A percentile compares a stretch with the other conserved stretches of the same genome.
These are phyloP conservation scores for Candida buenavistaensis DNA, from an alignment of 1,139 yeast species.

Conservation along the genomic window DNA sequence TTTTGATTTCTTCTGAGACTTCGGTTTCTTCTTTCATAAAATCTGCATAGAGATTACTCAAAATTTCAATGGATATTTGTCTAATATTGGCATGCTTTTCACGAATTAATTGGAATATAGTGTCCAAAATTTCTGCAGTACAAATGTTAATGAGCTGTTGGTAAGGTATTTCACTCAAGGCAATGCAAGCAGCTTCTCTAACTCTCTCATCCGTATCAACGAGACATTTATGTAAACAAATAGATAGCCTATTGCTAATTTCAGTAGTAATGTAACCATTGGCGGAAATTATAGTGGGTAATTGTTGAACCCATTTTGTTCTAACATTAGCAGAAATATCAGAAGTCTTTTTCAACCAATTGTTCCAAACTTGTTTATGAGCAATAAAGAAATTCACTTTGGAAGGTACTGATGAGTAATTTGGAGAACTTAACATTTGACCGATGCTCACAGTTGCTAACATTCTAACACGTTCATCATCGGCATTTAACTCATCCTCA, in stretches of 20 bases:
- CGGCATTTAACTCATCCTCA: constrained; percentile 79
- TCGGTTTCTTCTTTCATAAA: constrained; percentile 20
- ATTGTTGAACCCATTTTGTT: constrained; percentile 65
- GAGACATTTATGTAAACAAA: constrained; percentile 65
- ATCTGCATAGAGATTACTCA: constrained; percentile 55
- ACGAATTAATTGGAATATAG: constrained; percentile 62
- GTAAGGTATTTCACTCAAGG: constrained; percentile 43
- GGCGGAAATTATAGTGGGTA: constrained; percentile 30
- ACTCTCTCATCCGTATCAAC: constrained; percentile 78
- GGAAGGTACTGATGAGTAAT: constrained; percentile 11
- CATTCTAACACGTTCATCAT: constrained; percentile 59
- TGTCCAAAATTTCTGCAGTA: constrained; percentile 47
- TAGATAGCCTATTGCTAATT: constrained; percentile 48
- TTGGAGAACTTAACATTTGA: constrained; percentile 49
- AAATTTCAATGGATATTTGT: constrained; percentile 53
- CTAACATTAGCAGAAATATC: constrained; percentile 71
- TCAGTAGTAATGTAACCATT: constrained; percentile 51
- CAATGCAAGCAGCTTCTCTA: constrained; percentile 58
- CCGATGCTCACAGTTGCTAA: constrained; percentile 79
- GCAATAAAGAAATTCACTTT: constrained; percentile 58
- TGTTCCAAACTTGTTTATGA: constrained; percentile 62
- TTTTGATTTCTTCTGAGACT: constrained; percentile 30
- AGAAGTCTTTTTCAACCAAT: constrained; percentile 72
- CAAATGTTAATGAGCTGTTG: constrained; percentile 45
- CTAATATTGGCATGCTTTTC: constrained; percentile 74